These are phyloP conservation scores for Borealophlyctis nickersoniae DNA, from an alignment of 192 early-diverging fungal genomes.

Conservation along the genomic window DNA sequence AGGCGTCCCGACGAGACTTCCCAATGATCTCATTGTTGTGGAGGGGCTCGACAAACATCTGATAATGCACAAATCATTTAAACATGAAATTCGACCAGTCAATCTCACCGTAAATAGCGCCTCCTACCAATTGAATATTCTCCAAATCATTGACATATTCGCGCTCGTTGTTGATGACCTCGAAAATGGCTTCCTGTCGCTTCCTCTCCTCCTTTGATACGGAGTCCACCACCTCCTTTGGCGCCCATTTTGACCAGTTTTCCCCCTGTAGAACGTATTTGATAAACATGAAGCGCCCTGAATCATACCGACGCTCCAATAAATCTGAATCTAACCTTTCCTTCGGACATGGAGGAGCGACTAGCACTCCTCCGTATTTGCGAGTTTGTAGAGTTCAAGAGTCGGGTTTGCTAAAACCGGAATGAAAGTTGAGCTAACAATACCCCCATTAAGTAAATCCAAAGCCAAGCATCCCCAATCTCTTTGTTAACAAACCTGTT, in stretches of 20 bases:
- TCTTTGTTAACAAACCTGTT: slow-evolving; percentile 66
- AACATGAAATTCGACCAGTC: not conserved
- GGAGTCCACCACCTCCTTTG: slow-evolving; percentile 65
- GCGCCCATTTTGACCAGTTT: slow-evolving; percentile 82
- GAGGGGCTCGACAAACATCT: slow-evolving; percentile 38
- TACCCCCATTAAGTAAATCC: slow-evolving; percentile 12
- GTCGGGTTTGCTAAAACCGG: slow-evolving; percentile 22
- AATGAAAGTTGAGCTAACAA: no score
- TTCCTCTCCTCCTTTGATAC: slow-evolving; percentile 75
- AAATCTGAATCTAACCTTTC: not conserved
- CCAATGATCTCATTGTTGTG: slow-evolving; percentile 60
- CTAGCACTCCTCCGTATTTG: slow-evolving; percentile 24
- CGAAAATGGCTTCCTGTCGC: slow-evolving; percentile 91
- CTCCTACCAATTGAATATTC: slow-evolving; percentile 62
- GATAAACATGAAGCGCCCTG: no score
- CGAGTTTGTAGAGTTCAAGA: slow-evolving; percentile 20
- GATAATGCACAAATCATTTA: not conserved
- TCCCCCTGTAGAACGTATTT: slow-evolving; percentile 57
- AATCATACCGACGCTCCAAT: no score
- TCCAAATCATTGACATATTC: slow-evolving; percentile 89
- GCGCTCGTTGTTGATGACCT: slow-evolving; percentile 85
- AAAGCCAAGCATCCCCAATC: no score
- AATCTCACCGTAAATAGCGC: not conserved
- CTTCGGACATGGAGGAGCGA: slow-evolving; percentile 9
- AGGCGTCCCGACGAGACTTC: slow-evolving; percentile 56